phyloP scores from a whole-genome alignment of 2,329 filamentous ascomycete genomes.

The Fusarium sp. region DNA sequence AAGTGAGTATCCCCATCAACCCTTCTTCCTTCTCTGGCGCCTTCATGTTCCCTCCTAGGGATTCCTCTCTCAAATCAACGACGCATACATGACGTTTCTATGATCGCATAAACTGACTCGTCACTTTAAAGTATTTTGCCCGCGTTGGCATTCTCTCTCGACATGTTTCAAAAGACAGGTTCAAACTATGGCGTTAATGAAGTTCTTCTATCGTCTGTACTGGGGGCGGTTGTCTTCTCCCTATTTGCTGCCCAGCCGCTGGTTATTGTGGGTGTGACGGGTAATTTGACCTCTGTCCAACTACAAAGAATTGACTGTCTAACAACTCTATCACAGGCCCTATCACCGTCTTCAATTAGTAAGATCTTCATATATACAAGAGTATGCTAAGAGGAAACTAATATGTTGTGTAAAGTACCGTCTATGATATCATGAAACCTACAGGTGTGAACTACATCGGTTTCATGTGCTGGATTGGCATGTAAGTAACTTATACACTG shows the following conservation, averaged over 20 bases:
- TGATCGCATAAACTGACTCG: constrained; percentile 22
- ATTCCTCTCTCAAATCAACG: not conserved
- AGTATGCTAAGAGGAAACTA: not conserved
- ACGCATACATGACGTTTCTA: not conserved
- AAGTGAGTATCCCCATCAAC: constrained; percentile 67
- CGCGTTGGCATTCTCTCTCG: constrained; percentile 87
- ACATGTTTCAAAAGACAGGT: constrained; percentile 91
- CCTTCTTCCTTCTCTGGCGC: not conserved
- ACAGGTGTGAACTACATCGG: constrained; percentile 83
- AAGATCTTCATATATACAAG: constrained; percentile 36
- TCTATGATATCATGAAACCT: constrained; percentile 86
- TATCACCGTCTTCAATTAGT: constrained; percentile 94
- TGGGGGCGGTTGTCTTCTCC: constrained; percentile 84
- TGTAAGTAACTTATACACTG: constrained; percentile 59
- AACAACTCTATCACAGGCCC: constrained; percentile 63
- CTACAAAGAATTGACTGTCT: constrained; percentile 1
- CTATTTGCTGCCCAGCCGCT: constrained; percentile 84
- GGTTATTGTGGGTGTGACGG: constrained; percentile 91
- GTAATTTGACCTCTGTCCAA: constrained; percentile 49
- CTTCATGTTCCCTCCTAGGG: not conserved
- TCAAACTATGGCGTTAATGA: constrained; percentile 92
- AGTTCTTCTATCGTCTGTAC: constrained; percentile 84
- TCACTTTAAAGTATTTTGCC: constrained; percentile 75
- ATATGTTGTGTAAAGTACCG: constrained; percentile 66
- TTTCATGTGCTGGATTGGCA: constrained; percentile 92